Conservation (phyloP, 2,329 filamentous ascomycete genomes). For the Cordyceps javanica region DNA sequence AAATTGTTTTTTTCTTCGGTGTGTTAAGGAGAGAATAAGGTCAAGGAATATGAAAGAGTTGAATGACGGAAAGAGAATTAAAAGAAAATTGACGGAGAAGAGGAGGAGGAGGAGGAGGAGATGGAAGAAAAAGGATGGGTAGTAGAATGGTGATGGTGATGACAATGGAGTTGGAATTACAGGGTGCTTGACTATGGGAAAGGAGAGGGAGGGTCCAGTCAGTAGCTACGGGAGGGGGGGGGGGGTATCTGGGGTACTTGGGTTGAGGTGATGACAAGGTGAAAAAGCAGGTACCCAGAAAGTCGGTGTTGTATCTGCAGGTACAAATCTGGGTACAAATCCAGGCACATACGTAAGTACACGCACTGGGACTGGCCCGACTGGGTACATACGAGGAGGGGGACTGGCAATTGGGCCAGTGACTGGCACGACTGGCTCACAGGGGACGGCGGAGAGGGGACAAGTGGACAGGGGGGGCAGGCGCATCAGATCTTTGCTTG, state of each 20-base stretch:
- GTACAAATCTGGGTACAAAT: too few species aligned
- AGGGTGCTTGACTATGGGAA: neutral
- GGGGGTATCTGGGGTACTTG: neutral
- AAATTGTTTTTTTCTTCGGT: neutral
- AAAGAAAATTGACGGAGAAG: constrained; percentile 5
- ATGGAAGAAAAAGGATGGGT: too few species aligned
- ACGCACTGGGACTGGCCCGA: too few species aligned
- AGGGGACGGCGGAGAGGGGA: too few species aligned
- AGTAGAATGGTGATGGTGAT: neutral
- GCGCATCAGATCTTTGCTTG: constrained; percentile 6
- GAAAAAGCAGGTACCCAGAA: too few species aligned
- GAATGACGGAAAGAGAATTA: neutral
- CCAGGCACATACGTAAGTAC: too few species aligned
- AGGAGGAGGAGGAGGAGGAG: neutral
- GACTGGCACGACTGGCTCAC: too few species aligned
- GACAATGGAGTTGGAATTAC: neutral
- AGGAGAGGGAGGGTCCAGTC: neutral
- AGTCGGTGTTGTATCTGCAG: too few species aligned
- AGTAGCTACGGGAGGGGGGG: too few species aligned
- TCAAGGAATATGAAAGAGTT: constrained; percentile 15
- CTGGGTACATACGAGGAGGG: too few species aligned
- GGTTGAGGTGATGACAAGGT: neutral
- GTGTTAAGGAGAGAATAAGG: constrained; percentile 16
- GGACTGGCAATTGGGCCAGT: too few species aligned
- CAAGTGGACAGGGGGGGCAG: neutral